Percentiles rank a stretch among this genome's conserved stretches.
phyloP scores from a whole-genome alignment of 2,329 filamentous ascomycete genomes.

The Scedosporium boydii region DNA sequence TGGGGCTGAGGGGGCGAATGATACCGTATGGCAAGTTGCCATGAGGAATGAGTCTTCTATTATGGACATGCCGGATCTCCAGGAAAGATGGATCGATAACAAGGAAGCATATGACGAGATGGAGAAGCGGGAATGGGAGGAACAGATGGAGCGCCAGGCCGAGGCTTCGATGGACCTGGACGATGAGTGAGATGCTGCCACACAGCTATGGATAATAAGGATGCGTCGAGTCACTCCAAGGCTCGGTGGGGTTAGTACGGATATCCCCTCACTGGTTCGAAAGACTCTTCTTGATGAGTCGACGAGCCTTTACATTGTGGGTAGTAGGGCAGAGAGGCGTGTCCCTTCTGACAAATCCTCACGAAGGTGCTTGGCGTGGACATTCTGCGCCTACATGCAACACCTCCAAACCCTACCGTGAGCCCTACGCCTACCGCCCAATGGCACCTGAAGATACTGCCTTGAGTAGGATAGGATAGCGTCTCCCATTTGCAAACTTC shows the following conservation, averaged over 20 bases:
- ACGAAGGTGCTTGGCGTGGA: too few species aligned
- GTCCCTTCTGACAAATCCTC: too few species aligned
- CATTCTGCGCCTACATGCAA: too few species aligned
- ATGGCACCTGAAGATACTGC: too few species aligned
- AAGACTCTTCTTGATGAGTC: too few species aligned
- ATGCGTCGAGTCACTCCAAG: background rate
- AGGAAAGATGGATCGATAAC: constrained; percentile 90
- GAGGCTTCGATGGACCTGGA: constrained; percentile 10
- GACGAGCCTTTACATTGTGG: too few species aligned
- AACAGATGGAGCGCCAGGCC: constrained; percentile 49
- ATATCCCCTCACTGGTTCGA: too few species aligned
- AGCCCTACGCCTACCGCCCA: too few species aligned
- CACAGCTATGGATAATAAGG: background rate
- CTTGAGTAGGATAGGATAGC: too few species aligned
- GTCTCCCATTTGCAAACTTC: too few species aligned
- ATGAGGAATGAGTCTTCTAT: constrained; percentile 68
- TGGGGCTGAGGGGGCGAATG: constrained; percentile 80
- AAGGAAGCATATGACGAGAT: constrained; percentile 79
- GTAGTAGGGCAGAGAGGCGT: too few species aligned
- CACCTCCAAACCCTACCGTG: too few species aligned
- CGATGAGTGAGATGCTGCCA: background rate
- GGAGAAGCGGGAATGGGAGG: constrained; percentile 66
- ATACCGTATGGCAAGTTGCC: constrained; percentile 93
- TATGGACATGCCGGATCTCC: constrained; percentile 80
- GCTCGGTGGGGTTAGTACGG: background rate